Evolutionary conservation across 805 yeast genomes (phyloP).

Genomic region (Saturnispora quitensis): DNA sequence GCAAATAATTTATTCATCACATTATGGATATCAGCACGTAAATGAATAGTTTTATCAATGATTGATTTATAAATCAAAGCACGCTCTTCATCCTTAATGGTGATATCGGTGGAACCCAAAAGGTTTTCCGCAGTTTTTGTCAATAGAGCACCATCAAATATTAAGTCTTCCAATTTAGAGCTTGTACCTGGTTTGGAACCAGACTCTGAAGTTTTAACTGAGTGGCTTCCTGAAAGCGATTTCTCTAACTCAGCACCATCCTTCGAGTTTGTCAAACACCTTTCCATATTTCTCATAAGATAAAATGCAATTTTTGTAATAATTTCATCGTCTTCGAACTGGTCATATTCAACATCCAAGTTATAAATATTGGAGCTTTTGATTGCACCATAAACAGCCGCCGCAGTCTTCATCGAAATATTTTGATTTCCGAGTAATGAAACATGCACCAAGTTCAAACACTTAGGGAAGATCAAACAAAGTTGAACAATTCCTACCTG

Average conservation of each 20-base stretch:
- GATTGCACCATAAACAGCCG: conserved; percentile 41
- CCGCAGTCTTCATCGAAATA: conserved; percentile 36
- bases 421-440: conserved; percentile 44
- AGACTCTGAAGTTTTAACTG: conserved; percentile 8
- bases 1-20: conserved; percentile 43
- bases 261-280: conserved; percentile 23
- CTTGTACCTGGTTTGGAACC: conserved; percentile 7
- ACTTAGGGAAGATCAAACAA: conserved; percentile 38
- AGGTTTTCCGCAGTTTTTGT: conserved; percentile 67
- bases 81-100: conserved; percentile 29
- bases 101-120: conserved; percentile 31
- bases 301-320: conserved; percentile 47
- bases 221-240: background rate
- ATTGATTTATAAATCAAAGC: conserved; percentile 40
- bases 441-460: conserved; percentile 42
- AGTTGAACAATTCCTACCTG: conserved; percentile 40
- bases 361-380: conserved; percentile 41
- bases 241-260: background rate
- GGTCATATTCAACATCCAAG: conserved; percentile 45
- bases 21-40: conserved; percentile 42
- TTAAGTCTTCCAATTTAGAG: conserved; percentile 42
- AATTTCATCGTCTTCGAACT: conserved; percentile 38
- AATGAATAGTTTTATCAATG: conserved; percentile 40
- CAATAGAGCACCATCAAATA: conserved; percentile 67
- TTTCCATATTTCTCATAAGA: conserved; percentile 49